phyloP scores from a whole-genome alignment of 257 asterid species.

The Solanum lignicaule region DNA sequence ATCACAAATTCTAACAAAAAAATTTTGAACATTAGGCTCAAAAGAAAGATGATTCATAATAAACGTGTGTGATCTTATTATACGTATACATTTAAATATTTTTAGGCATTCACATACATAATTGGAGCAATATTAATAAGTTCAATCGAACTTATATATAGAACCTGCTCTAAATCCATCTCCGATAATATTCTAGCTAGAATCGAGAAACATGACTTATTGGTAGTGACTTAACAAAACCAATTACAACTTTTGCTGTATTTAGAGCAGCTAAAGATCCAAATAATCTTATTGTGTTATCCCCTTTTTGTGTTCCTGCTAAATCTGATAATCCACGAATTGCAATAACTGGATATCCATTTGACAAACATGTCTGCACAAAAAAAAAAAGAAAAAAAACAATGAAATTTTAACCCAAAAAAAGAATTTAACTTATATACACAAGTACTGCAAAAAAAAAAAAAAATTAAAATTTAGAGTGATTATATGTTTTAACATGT shows the following conservation, averaged over 20 bases:
- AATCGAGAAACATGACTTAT: neutral
- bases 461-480: too few relatives aligned
- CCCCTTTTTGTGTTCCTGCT: constrained; percentile 45
- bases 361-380: constrained; percentile 46
- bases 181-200: neutral
- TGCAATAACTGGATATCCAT: constrained; percentile 38
- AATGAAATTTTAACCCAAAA: neutral
- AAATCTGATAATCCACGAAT: constrained; percentile 46
- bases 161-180: neutral
- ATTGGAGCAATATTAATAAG: neutral
- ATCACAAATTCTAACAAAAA: neutral
- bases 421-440: neutral
- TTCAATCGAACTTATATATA: neutral
- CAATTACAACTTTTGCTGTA: constrained; percentile 36
- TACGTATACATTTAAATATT: neutral
- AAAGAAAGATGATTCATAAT: neutral
- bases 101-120: neutral
- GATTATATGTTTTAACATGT: neutral
- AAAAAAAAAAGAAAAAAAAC: neutral
- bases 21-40: neutral
- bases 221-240: constrained; percentile 21
- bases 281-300: constrained; percentile 17
- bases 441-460: neutral
- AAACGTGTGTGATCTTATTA: neutral
- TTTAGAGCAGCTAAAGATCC: constrained; percentile 49